These are phyloP conservation scores for Elsinoe perseae DNA, from an alignment of 2,329 filamentous ascomycete genomes.

Conservation along the genomic window DNA sequence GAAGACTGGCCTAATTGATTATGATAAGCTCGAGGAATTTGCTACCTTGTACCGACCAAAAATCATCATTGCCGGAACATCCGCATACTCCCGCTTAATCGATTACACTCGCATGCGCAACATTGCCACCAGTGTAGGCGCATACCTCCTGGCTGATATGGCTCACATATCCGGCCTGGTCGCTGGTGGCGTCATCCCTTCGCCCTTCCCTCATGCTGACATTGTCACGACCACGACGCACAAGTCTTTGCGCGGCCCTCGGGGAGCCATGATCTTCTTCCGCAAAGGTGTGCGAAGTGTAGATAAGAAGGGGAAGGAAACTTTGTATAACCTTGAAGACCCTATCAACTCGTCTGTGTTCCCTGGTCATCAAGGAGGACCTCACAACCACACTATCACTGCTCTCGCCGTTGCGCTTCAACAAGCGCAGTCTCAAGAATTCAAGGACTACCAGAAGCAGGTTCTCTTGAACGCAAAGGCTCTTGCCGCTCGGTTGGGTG, in stretches of 20 bases:
- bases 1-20: constrained; percentile 93
- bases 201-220: constrained; percentile 86
- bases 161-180: constrained; percentile 97
- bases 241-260: constrained; percentile 95
- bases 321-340: constrained; percentile 82
- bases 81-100: constrained; percentile 95
- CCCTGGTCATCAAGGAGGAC: constrained; percentile 95
- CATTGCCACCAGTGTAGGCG: constrained; percentile 87
- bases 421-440: constrained; percentile 84
- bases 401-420: constrained; percentile 90
- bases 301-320: constrained; percentile 82
- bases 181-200: constrained; percentile 84
- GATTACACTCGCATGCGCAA: constrained; percentile 95
- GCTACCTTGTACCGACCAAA: constrained; percentile 91
- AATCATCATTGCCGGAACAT: constrained; percentile 91
- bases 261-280: constrained; percentile 99
- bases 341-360: constrained; percentile 99
- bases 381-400: constrained; percentile 99
- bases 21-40: constrained; percentile 83
- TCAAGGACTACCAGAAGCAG: constrained; percentile 87
- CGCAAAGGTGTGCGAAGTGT: constrained; percentile 89
- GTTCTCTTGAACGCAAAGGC: constrained; percentile 91
- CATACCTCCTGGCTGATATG: constrained; percentile 96
- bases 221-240: constrained; percentile 98
- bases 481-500: constrained; percentile 54